Base-by-base conservation (phyloP, 192 early-diverging fungal genomes). In the Fimicolochytrium jonesii region DNA sequence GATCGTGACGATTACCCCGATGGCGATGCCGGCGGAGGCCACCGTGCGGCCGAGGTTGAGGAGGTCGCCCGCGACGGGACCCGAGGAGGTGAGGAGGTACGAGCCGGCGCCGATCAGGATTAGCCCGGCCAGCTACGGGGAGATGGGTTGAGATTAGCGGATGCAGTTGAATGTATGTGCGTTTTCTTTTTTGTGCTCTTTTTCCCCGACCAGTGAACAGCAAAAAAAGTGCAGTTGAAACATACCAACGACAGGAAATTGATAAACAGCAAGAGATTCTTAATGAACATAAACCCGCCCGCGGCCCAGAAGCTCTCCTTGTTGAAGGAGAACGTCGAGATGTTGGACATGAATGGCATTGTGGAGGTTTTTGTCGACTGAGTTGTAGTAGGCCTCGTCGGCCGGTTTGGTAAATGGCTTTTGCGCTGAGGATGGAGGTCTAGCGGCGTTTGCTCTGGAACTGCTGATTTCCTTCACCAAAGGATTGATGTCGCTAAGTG, bases 171-270 rank as follows among this genome's bases (percentile, higher is more conserved):
- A 1, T 36, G 3, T 20, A 11, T n/a, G 10, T n/a, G n/a, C n/a
- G n/a, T n/a, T n/a, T n/a, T n/a, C n/a, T n/a, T n/a, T n/a, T n/a
- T n/a, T n/a, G n/a, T n/a, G n/a, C n/a, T n/a, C n/a, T n/a, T n/a
- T n/a, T n/a, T 55, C 23, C 20, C 6, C 22, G 15, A 22, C 17
- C 10, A 10, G 50, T 6, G 17, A 7, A 6, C 7, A 48, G n/a
- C 25, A 9, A 20, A 13, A 48, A n/a, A n/a, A n/a, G n/a, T n/a
- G n/a, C n/a, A n/a, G n/a, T n/a, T n/a, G n/a, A n/a, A 1, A 10
- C 71, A 66, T 70, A 79, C 80, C 64, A 82, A 51, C 17, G 77
- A 77, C 42, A 82, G 54, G 57, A 82, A 82, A 66, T 82, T 82
- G 72, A 82, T 77, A 28, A 77, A 55, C 22, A 82, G 56, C 43